Conservation (phyloP, 495 filamentous ascomycete genomes). For the Penicillium angulare region DNA sequence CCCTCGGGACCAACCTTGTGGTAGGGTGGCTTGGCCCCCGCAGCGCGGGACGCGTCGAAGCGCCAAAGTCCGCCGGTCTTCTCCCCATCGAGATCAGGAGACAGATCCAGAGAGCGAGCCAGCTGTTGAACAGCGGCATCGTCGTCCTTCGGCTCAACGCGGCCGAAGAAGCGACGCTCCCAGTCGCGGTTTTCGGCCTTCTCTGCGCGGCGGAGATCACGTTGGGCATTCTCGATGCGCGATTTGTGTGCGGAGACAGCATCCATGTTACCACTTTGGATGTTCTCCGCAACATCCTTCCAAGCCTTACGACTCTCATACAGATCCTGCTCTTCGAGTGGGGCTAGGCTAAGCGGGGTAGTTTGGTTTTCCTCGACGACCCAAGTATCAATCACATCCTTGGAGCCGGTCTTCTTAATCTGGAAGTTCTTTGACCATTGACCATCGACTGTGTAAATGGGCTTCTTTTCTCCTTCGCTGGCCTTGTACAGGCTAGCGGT, state of each 20-base stretch:
- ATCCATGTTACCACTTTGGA: conserved; percentile 80
- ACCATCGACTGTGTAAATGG: conserved; percentile 81
- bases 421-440: conserved; percentile 88
- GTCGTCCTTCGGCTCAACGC: conserved; percentile 50
- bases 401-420: conserved; percentile 69
- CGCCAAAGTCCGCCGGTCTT: conserved; percentile 89
- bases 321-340: conserved; percentile 77
- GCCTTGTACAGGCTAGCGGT: conserved; percentile 71
- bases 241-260: conserved; percentile 72
- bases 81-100: conserved; percentile 59
- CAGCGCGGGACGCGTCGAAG: conserved; percentile 68
- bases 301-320: conserved; percentile 89
- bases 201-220: conserved; percentile 79
- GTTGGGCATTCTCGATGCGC: conserved; percentile 88
- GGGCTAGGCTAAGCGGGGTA: conserved; percentile 68
- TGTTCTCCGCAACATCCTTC: conserved; percentile 77
- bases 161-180: conserved; percentile 80
- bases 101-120: conserved; percentile 53
- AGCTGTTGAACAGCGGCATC: conserved; percentile 55
- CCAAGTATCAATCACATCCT: conserved; percentile 69
- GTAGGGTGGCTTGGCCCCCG: conserved; percentile 43
- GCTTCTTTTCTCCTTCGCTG: conserved; percentile 72
- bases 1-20: conserved; percentile 40
- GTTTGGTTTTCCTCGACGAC: conserved; percentile 59
- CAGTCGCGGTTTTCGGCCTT: conserved; percentile 75